phyloP scores from a whole-genome alignment of 129 eudicot genomes.

The Pittosporum tobira region DNA sequence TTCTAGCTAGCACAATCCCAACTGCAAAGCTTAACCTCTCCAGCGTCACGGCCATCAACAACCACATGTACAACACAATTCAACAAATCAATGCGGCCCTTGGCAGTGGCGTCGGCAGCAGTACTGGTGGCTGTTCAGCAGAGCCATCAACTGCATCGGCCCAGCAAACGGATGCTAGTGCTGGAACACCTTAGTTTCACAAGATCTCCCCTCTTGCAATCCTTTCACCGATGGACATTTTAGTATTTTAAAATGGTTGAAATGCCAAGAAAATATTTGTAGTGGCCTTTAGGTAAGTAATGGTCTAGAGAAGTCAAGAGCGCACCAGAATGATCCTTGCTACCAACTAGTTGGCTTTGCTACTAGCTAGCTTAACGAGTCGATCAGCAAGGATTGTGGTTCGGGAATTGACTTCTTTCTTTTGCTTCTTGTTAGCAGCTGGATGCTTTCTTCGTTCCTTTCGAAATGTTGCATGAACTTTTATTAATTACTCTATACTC shows the following conservation, averaged over 20 bases:
- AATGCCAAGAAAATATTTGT: too few relatives aligned
- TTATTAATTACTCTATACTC: too few relatives aligned
- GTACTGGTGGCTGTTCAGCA: constrained; percentile 11
- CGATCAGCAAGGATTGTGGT: constrained; percentile 56
- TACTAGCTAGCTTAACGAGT: constrained; percentile 20
- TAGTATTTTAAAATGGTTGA: too few relatives aligned
- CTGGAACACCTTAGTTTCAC: too few relatives aligned
- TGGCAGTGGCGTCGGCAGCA: constrained; percentile 6
- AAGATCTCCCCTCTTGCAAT: too few relatives aligned
- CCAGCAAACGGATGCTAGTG: constrained; percentile 14
- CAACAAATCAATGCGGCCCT: constrained; percentile 71
- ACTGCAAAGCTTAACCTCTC: constrained; percentile 77
- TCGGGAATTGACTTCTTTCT: constrained; percentile 99
- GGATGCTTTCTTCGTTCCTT: too few relatives aligned
- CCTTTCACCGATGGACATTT: too few relatives aligned
- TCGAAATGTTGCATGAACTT: too few relatives aligned
- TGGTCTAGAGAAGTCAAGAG: constrained; percentile 79
- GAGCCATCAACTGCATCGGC: constrained; percentile 19
- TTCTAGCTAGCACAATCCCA: constrained; percentile 71
- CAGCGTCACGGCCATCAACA: constrained; percentile 71
- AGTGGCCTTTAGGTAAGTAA: too few relatives aligned
- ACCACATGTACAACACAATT: constrained; percentile 56
- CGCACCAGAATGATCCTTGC: constrained; percentile 76
- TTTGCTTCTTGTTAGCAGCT: too few relatives aligned
- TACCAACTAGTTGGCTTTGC: constrained; percentile 17